Conservation (phyloP, 1,139 yeast species). For the Debaryomycetaceae sp. region DNA sequence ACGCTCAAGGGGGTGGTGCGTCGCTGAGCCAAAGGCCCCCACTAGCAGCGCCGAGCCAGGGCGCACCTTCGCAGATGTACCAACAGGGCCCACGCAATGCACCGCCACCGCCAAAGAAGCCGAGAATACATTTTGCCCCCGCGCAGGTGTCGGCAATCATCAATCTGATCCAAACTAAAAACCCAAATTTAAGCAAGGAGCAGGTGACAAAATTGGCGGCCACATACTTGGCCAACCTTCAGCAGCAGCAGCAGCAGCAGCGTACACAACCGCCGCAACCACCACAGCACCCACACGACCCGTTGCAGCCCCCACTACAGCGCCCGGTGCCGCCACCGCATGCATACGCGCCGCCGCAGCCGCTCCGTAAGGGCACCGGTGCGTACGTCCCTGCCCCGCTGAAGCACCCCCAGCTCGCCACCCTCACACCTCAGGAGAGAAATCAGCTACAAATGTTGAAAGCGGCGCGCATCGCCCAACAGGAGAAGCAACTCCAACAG, state of each 20-base stretch:
- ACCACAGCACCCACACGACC: conserved; percentile 13
- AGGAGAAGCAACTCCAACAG: conserved; percentile 21
- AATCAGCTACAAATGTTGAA: conserved; percentile 36
- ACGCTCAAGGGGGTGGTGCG: no score
- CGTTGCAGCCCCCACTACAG: conserved; percentile 10
- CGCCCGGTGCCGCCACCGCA: conserved; percentile 2
- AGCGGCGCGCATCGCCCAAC: conserved; percentile 31
- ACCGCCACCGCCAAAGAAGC: conserved; percentile 17
- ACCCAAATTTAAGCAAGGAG: conserved; percentile 64
- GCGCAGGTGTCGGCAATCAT: conserved; percentile 70
- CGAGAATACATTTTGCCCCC: conserved; percentile 47
- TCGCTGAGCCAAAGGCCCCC: conserved; percentile 1
- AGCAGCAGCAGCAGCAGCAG: conserved; percentile 43
- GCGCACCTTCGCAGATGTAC: conserved; percentile 2
- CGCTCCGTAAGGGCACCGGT: conserved; percentile 5
- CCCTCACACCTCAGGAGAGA: conserved; percentile 34
- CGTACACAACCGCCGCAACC: conserved; percentile 18
- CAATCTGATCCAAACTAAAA: conserved; percentile 62
- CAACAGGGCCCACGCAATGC: conserved; percentile 5
- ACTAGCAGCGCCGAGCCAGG: conserved; percentile 4
- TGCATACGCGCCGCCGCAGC: conserved; percentile 4
- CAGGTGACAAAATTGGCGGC: conserved; percentile 74
- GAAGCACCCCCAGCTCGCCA: conserved; percentile 26
- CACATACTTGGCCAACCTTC: conserved; percentile 58
- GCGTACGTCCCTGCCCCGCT: conserved; percentile 9